Evolutionary conservation across 73 alveolate genomes (phyloP).

Genomic region (Symbiodinium natans): DNA sequence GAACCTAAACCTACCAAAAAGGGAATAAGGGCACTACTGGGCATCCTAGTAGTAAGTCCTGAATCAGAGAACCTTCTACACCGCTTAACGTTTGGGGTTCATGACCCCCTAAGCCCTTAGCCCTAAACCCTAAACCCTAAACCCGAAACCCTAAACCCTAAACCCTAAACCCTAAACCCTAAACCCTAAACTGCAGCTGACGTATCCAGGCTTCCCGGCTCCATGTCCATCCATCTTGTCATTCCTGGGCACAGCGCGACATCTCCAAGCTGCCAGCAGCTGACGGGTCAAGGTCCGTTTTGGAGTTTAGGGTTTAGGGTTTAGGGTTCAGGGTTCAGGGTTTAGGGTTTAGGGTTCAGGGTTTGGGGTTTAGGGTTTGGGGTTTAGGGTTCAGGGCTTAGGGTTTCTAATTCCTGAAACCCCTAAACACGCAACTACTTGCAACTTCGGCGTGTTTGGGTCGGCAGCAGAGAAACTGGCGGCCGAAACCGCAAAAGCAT

Average conservation of each 20-base stretch:
- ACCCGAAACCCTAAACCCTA: neutral
- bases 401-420: too few relatives aligned
- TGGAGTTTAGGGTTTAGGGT: neutral
- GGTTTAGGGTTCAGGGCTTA: neutral
- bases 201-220: neutral
- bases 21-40: too few relatives aligned
- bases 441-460: too few relatives aligned
- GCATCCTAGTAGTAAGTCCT: neutral
- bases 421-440: too few relatives aligned
- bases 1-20: too few relatives aligned
- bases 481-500: too few relatives aligned
- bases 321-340: neutral
- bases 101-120: neutral
- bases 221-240: constrained; percentile 88
- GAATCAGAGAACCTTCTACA: neutral
- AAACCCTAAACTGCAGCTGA: too few relatives aligned
- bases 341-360: neutral
- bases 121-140: neutral
- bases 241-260: constrained; percentile 25
- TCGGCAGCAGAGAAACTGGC: too few relatives aligned
- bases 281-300: neutral
- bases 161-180: neutral
- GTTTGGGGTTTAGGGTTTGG: neutral
- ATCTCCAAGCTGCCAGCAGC: too few relatives aligned
- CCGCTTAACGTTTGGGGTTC: too few relatives aligned